Evolutionary conservation across 176 grass and related monocot genomes (phyloP).

Genomic region (Triticum monococcum): DNA sequence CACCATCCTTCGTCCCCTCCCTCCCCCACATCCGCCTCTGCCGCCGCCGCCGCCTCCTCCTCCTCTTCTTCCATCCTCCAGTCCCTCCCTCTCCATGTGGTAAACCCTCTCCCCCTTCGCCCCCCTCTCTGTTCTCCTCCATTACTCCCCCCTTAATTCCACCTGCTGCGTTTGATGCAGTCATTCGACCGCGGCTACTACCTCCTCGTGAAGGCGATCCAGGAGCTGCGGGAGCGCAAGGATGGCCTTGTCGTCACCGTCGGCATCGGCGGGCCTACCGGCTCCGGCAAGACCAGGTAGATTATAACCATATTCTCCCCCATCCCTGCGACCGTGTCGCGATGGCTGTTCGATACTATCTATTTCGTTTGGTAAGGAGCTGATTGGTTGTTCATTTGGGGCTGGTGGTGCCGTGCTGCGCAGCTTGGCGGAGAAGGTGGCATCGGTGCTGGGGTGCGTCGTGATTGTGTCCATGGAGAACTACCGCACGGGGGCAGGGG

Average conservation of each 20-base stretch:
- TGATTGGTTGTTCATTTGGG: not conserved
- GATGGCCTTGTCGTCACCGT: conserved; percentile 83
- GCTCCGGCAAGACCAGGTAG: conserved; percentile 95
- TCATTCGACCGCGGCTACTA: conserved; percentile 97
- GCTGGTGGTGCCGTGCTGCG: not conserved
- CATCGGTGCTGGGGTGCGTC: conserved; percentile 83
- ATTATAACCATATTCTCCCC: not conserved
- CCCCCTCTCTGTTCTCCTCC: not conserved
- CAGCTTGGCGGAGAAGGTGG: conserved; percentile 97
- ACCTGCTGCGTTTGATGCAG: conserved; percentile 26
- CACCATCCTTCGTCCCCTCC: conserved; percentile 38
- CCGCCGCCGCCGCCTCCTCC: conserved; percentile 35
- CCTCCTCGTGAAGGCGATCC: conserved; percentile 95
- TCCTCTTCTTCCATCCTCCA: conserved; percentile 84
- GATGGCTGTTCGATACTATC: not conserved
- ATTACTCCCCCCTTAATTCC: not conserved
- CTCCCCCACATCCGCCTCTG: conserved; percentile 41
- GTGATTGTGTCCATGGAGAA: conserved; percentile 98
- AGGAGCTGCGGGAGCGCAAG: conserved; percentile 94
- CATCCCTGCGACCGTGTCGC: not conserved
- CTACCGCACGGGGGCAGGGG: conserved; percentile 72
- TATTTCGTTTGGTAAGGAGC: not conserved
- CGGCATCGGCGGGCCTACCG: conserved; percentile 88
- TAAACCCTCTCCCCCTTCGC: conserved; percentile 30
- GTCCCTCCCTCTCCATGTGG: conserved; percentile 91